Conservation (phyloP, 2,329 filamentous ascomycete species). For the Sphaerulina musiva region DNA sequence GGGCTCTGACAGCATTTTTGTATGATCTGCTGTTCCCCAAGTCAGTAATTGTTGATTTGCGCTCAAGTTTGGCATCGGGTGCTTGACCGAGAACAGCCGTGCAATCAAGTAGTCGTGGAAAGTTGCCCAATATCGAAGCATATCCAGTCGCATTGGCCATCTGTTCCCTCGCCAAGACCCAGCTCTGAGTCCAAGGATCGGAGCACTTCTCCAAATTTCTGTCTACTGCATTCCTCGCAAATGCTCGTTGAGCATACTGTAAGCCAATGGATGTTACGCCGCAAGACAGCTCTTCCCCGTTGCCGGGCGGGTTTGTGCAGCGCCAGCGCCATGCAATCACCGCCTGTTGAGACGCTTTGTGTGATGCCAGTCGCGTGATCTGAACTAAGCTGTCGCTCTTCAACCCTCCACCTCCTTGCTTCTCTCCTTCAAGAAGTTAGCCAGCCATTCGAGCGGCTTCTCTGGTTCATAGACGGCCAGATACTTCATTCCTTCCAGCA, state of each 20-base stretch:
- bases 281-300: neutral
- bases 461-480: slow-evolving; percentile 46
- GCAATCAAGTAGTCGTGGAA: too few species aligned
- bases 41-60: too few species aligned
- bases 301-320: neutral
- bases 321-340: slow-evolving; percentile 3
- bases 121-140: too few species aligned
- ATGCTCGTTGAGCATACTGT: neutral
- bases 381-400: neutral
- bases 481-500: slow-evolving; percentile 49
- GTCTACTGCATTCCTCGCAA: too few species aligned
- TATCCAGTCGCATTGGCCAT: too few species aligned
- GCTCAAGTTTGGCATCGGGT: too few species aligned
- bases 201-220: too few species aligned
- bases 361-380: neutral
- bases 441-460: slow-evolving; percentile 46
- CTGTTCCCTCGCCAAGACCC: too few species aligned
- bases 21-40: too few species aligned
- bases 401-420: slow-evolving; percentile 45
- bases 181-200: too few species aligned
- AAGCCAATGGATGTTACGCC: slow-evolving; percentile 3
- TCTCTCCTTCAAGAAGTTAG: slow-evolving; percentile 43
- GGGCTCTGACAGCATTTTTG: too few species aligned
- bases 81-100: too few species aligned
- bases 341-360: neutral